Evolutionary conservation across 176 grass and related monocot species (phyloP), one percentile per base, ranked within the genome.

Genomic region (Stipa capillata): DNA sequence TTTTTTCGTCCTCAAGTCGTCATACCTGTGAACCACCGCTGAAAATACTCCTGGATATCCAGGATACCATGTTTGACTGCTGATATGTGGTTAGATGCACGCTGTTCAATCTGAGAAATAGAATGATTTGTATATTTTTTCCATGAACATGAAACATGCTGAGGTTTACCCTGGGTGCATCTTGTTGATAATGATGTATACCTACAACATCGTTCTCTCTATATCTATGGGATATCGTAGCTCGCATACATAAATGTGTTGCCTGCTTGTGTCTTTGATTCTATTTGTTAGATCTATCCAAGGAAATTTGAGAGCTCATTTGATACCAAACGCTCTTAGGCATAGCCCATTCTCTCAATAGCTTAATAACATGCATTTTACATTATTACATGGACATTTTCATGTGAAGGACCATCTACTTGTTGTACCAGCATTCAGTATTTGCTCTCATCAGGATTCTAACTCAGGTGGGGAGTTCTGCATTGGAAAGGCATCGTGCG

Each of bases 81-180:
- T 40, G 53, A 76, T 77, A 16, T 42, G 42, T 84, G 44, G 47
- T 89, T 81, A 53, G 53, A 69, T 71, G 77, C 11, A 50, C 6
- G 12, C 37, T 73, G 56, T 72, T 79, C n/a, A 18, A 20, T 69
- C 15, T 23, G 44, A 54, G 82, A 76, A 70, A 76, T 32, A 71
- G 73, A 60, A 76, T 51, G 44, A 42, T 28, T 9, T 84, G 52
- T 80, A 66, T 85, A 70, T 69, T 88, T 67, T 80, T 17, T 17
- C 35, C 1, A 16, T 49, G 24, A 82, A 64, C 43, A 40, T 85
- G 47, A 51, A 62, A 54, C 39, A 73, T 75, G 76, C 13, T 31
- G 44, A 18, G 42, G 45, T 76, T 63, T 76, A 64, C 61, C 42
- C 10, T 65, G 45, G 53, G 65, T 7, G 21, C 48, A 25, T 59